These are phyloP conservation scores for Silene latifolia DNA, from an alignment of 148 eudicot species.

Conservation along the genomic window DNA sequence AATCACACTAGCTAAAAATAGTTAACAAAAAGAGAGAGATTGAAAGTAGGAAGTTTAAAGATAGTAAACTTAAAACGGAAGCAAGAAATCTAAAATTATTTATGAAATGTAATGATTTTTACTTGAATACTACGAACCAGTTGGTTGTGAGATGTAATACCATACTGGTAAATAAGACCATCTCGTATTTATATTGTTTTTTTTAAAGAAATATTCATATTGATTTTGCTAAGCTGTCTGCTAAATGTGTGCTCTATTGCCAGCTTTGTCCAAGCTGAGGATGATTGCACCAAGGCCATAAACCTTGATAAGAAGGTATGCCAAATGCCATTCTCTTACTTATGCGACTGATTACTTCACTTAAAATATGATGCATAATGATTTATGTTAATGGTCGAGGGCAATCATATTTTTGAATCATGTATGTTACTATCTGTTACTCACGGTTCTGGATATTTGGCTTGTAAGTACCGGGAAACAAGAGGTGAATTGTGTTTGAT, in stretches of 20 bases:
- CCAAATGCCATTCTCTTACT: slow-evolving; percentile 9
- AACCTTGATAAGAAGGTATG: slow-evolving; percentile 84
- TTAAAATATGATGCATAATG: neutral
- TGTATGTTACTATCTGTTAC: neutral
- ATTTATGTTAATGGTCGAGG: neutral
- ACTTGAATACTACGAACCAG: neutral
- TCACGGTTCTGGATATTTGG: neutral
- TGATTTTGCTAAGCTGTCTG: neutral
- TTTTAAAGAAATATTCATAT: neutral
- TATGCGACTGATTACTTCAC: slow-evolving; percentile 5
- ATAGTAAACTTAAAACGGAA: neutral
- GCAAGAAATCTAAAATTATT: neutral
- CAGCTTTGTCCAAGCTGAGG: slow-evolving; percentile 82
- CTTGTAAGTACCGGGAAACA: neutral
- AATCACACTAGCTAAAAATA: too few species aligned
- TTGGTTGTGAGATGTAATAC: neutral
- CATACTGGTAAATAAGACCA: neutral
- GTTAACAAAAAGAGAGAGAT: neutral
- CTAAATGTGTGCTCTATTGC: slow-evolving; percentile 15
- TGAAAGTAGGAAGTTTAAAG: neutral
- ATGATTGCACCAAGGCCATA: slow-evolving; percentile 78
- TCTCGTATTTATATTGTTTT: neutral
- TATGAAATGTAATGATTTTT: neutral
- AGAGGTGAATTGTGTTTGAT: neutral
- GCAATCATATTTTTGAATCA: neutral